A percentile compares a stretch with the other conserved stretches of the same genome.
Evolutionary conservation across 345 rosid species (phyloP).

Genomic region (Theobroma cacao): DNA sequence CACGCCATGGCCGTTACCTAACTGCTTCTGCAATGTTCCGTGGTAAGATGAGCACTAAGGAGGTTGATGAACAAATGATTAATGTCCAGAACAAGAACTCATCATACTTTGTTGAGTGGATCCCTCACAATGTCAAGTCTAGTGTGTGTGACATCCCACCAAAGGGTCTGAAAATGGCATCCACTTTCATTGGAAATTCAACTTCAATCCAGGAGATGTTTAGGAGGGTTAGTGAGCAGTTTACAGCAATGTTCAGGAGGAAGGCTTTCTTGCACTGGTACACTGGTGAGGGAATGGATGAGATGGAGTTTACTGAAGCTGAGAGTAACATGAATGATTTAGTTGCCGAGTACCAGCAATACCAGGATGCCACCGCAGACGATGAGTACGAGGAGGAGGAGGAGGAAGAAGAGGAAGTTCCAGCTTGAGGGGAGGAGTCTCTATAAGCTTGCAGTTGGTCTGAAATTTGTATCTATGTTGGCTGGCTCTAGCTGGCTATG

Average conservation of each 20-base stretch:
- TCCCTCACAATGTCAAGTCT: slow-evolving; percentile 14
- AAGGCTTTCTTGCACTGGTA: slow-evolving; percentile 22
- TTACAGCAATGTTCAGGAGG: slow-evolving; percentile 17
- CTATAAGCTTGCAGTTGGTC: no score
- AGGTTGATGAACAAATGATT: slow-evolving; percentile 18
- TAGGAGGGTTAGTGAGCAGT: slow-evolving; percentile 18
- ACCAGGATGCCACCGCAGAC: slow-evolving; percentile 27
- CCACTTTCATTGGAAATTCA: slow-evolving; percentile 13
- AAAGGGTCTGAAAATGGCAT: slow-evolving; percentile 13
- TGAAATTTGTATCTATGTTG: no score
- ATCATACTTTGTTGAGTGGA: slow-evolving; percentile 11
- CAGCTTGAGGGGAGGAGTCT: neutral
- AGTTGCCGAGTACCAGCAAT: slow-evolving; percentile 29
- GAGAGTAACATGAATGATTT: slow-evolving; percentile 30
- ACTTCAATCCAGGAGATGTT: slow-evolving; percentile 21
- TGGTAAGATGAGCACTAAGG: slow-evolving; percentile 19
- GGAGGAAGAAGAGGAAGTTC: slow-evolving; percentile 3
- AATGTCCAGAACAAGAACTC: slow-evolving; percentile 20
- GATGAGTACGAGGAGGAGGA: slow-evolving; percentile 18
- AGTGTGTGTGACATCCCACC: slow-evolving; percentile 19
- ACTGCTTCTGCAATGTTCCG: slow-evolving; percentile 17
- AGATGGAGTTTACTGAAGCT: slow-evolving; percentile 20
- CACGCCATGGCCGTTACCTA: slow-evolving; percentile 19
- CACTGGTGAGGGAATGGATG: slow-evolving; percentile 19
- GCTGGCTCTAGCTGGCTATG: no score